These are phyloP conservation scores for Colletotrichum sp. DNA, from an alignment of 2,329 filamentous ascomycete species.

Conservation along the genomic window DNA sequence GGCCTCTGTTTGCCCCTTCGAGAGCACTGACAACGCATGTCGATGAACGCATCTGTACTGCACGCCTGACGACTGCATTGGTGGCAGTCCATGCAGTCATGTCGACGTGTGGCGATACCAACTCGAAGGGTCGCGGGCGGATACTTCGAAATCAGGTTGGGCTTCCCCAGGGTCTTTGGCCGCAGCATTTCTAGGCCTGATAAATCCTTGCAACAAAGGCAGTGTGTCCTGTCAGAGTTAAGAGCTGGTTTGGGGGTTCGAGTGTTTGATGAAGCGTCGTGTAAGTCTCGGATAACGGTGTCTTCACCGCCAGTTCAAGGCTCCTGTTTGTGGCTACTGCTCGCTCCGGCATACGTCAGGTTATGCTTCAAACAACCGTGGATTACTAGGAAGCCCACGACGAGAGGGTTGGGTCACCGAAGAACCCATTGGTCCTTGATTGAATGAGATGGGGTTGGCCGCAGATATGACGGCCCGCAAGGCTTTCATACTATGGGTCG, in stretches of 20 bases:
- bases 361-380: neutral
- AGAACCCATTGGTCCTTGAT: neutral
- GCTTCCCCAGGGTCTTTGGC: neutral
- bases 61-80: neutral
- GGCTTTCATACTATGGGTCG: neutral
- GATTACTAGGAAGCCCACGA: neutral
- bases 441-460: slow-evolving; percentile 26
- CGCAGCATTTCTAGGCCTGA: neutral
- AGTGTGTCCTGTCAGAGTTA: neutral
- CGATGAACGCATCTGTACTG: neutral
- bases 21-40: neutral
- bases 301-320: slow-evolving; percentile 12
- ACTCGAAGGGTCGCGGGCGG: neutral
- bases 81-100: neutral
- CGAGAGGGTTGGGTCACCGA: neutral
- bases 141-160: neutral
- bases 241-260: neutral
- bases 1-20: neutral
- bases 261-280: neutral
- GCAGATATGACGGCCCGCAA: slow-evolving; percentile 28
- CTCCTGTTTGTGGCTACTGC: neutral
- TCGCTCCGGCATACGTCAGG: neutral
- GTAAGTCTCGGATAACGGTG: neutral
- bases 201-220: neutral
- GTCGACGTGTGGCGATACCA: neutral